Evolutionary conservation across 169 alveolate genomes (phyloP), one percentile per base, ranked within the genome.

Genomic region (Toxoplasma gondii): DNA sequence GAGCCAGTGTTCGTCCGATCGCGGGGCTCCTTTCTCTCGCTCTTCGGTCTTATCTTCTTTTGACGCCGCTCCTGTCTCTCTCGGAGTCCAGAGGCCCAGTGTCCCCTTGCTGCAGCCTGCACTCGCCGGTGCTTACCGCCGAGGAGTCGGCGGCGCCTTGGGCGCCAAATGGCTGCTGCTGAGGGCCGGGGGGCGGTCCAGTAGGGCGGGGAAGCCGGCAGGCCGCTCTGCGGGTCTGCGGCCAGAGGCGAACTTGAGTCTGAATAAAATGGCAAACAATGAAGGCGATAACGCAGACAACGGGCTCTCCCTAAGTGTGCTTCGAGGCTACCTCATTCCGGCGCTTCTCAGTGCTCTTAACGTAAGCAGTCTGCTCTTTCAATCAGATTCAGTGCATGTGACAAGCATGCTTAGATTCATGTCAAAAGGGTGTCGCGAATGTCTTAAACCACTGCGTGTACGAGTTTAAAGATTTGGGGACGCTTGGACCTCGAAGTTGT

Each of bases 161-260:
- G 43, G 84, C 39, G 4, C 84, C 84, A 74, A 74, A 44, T 74
- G 84, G 45, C 49, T 74, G 24, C 84, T 74, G 43, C 84, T 74
- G n/a, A 74, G 84, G 43, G 43, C 49, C 84, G 39, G 84, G 31
- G 84, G 45, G 39, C 2, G 45, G 27, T 36, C 27, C 44, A 31
- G 39, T 27, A 74, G 43, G n/a, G 45, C 44, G 31, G 82, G 38
- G 43, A 36, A n/a, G 27, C 27, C 49, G 27, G 22, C 39, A 16
- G 84, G 43, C 84, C 49, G 84, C 9, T 41, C 44, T 10, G 45
- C 44, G 39, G 39, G 36, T 24, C 16, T 16, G n/a, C 38, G 84
- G 9, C 44, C 45, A 16, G 39, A n/a, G 45, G 43, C 17, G 12
- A 74, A 74, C 17, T 16, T 16, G 0, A n/a, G 43, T 34, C 27